A percentile compares a stretch with the other conserved stretches of the same genome.
phyloP scores from a whole-genome alignment of 2,329 filamentous ascomycete genomes.

The Colletotrichum sojae region DNA sequence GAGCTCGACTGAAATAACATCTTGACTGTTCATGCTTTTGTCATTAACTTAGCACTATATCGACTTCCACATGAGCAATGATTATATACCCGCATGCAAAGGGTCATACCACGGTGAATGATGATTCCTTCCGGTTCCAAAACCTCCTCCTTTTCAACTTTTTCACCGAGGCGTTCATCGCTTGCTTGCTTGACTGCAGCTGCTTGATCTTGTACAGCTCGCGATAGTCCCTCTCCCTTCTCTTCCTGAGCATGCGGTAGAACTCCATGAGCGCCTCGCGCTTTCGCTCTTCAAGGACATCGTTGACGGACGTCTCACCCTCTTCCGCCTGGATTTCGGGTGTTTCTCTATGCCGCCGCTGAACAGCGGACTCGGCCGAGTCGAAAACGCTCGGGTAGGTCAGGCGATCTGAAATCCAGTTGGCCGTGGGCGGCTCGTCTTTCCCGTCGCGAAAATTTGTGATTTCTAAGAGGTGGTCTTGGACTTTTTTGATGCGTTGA shows the following conservation, averaged over 20 bases:
- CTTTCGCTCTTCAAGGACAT: background rate
- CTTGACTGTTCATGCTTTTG: too few relatives aligned
- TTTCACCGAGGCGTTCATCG: background rate
- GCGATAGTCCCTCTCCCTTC: background rate
- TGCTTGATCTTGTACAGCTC: constrained; percentile 6
- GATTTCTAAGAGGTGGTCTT: constrained; percentile 2
- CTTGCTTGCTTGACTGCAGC: constrained; percentile 1
- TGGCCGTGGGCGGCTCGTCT: background rate
- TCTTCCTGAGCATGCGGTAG: constrained; percentile 1
- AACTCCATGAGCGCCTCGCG: constrained; percentile 4
- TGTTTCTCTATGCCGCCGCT: background rate
- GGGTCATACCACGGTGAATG: background rate
- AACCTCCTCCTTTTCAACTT: background rate
- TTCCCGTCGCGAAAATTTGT: background rate
- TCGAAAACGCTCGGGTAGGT: background rate
- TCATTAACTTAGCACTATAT: too few relatives aligned
- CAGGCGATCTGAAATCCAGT: background rate
- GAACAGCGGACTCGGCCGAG: background rate
- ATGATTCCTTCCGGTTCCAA: constrained; percentile 1
- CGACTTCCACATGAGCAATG: too few relatives aligned
- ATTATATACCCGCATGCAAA: too few relatives aligned
- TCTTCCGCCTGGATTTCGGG: background rate
- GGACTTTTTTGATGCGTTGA: background rate
- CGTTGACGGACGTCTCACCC: background rate
- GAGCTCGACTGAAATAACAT: too few relatives aligned